Base-by-base conservation (phyloP, 805 yeast species). In the Zygosaccharomyces rouxii region DNA sequence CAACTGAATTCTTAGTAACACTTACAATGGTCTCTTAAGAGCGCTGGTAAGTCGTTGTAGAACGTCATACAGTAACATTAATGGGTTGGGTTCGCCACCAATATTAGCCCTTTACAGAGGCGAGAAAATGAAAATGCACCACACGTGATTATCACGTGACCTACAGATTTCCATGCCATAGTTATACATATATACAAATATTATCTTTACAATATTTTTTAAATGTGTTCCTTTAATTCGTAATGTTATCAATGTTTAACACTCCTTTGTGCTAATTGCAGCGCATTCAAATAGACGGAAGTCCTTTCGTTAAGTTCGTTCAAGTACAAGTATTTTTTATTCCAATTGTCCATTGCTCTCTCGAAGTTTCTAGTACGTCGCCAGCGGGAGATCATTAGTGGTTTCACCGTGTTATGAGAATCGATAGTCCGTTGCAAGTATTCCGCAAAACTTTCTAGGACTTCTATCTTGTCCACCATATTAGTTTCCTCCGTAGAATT, bases 331-430 rank as follows among this genome's bases (percentile, higher is more conserved):
- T 73, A 71, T 47, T 69, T 73, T 35, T 59, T 63, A 45, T 70
- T 67, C 77, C 77, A 73, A 47, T 71, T 73, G 31, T 62, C 64
- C 70, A 71, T 66, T 1, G 71, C 71, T 4, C 43, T 38, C 13
- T 69, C 67, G 42, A 60, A 66, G 5, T 47, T 44, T 2, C 31
- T 25, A 2, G 57, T 41, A 7, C 45, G 38, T 16, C 59, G 59
- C 74, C 74, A 75, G n/a, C 66, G 54, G 23, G 63, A 56, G 18
- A 70, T 57, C 51, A 78, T 54, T 4, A 56, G 58, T 1, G 68
- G 68, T 43, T 73, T 70, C 25, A 73, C 49, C 23, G 58, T 63
- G 47, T 71, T 71, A 58, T 81, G 86, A 18, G 63, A 60, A 14
- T 71, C 71, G 14, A 78, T 67, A 43, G 69, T 63, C 11, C 51